Conservation (phyloP, 2,329 filamentous ascomycete genomes). For the Chaetomium globosum region DNA sequence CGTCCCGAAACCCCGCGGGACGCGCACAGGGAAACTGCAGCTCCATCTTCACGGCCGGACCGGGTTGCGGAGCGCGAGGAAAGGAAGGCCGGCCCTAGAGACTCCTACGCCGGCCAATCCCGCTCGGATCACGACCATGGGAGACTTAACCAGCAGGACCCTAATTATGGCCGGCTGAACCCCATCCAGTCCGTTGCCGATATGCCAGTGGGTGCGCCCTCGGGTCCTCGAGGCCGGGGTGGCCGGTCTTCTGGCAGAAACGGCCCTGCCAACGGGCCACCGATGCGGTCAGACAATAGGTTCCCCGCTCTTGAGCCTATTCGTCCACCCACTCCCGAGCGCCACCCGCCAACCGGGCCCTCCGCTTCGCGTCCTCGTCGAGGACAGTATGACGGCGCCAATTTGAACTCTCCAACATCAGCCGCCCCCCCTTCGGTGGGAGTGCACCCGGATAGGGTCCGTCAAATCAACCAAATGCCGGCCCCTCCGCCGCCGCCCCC, state of each 20-base stretch:
- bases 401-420: constrained; percentile 33
- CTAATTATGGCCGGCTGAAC: constrained; percentile 65
- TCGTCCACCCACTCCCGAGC: constrained; percentile 52
- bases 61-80: constrained; percentile 47
- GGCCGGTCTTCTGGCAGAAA: constrained; percentile 43
- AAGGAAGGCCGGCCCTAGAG: constrained; percentile 28
- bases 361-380: constrained; percentile 54
- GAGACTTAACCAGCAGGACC: constrained; percentile 58
- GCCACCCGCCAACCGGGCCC: constrained; percentile 57
- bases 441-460: constrained; percentile 49
- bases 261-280: constrained; percentile 44
- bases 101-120: constrained; percentile 37
- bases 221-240: constrained; percentile 49
- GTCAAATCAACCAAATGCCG: constrained; percentile 42
- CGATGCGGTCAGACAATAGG: constrained; percentile 49
- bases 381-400: constrained; percentile 45
- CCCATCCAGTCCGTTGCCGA: constrained; percentile 50
- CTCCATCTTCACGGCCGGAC: constrained; percentile 37
- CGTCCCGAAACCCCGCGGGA: constrained; percentile 41
- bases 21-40: constrained; percentile 38
- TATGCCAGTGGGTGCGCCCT: constrained; percentile 60
- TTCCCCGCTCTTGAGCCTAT: constrained; percentile 47
- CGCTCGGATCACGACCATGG: constrained; percentile 55
- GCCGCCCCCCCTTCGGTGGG: constrained; percentile 32
- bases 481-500: constrained; percentile 30